phyloP scores from a whole-genome alignment of 1,139 yeast species.

The Yamadazyma membranifaciens region DNA sequence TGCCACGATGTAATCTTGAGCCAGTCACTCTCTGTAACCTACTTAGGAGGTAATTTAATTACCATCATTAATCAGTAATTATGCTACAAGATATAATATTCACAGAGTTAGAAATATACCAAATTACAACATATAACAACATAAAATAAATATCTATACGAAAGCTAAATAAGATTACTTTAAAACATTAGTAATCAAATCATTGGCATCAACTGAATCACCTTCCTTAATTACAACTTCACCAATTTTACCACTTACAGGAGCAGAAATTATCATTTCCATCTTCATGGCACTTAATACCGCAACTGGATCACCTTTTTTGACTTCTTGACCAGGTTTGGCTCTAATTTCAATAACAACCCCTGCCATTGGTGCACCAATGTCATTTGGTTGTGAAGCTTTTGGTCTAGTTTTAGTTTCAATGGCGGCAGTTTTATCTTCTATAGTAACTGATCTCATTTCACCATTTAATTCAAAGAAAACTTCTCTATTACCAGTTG shows the following conservation, averaged over 20 bases:
- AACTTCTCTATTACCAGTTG: slow-evolving; percentile 92
- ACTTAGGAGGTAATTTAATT: no score
- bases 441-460: slow-evolving; percentile 90
- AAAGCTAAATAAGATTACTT: slow-evolving; percentile 15
- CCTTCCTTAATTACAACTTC: slow-evolving; percentile 80
- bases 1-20: background rate
- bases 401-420: slow-evolving; percentile 86
- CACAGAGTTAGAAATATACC: no score
- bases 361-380: slow-evolving; percentile 99
- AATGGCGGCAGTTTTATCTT: slow-evolving; percentile 81
- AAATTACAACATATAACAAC: background rate
- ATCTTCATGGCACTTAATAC: slow-evolving; percentile 98
- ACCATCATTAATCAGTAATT: no score
- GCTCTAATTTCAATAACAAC: slow-evolving; percentile 94
- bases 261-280: slow-evolving; percentile 98
- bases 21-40: no score
- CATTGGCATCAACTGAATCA: slow-evolving; percentile 93
- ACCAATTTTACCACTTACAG: slow-evolving; percentile 79
- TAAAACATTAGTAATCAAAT: slow-evolving; percentile 53
- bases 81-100: no score
- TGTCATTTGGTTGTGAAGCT: slow-evolving; percentile 90
- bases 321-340: slow-evolving; percentile 81
- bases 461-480: slow-evolving; percentile 98
- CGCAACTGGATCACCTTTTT: slow-evolving; percentile 95
- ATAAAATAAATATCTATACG: slow-evolving; percentile 7